Conservation (phyloP, 495 filamentous ascomycete species). For the Hypoxylon rickii region DNA sequence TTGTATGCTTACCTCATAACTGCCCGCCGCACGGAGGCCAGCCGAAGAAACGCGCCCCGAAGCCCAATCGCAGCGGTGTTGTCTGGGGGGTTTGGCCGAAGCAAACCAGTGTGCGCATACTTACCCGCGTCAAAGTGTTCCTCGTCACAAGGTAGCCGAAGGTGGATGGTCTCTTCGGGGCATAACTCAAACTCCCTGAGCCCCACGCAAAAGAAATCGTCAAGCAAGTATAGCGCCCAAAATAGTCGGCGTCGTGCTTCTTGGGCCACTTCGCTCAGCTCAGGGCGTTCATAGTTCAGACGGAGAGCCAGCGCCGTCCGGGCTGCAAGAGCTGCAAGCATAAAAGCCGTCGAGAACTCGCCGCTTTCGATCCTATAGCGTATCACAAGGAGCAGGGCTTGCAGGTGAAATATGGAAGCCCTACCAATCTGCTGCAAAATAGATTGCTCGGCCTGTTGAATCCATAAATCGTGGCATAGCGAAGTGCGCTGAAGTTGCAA, state of each 20-base stretch:
- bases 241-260: conserved; percentile 38
- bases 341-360: conserved; percentile 37
- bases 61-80: conserved; percentile 16
- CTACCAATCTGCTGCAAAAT: conserved; percentile 35
- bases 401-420: conserved; percentile 37
- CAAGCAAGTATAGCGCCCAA: conserved; percentile 38
- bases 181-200: conserved; percentile 38
- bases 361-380: conserved; percentile 36
- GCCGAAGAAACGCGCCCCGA: conserved; percentile 30
- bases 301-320: conserved; percentile 36
- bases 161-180: conserved; percentile 37
- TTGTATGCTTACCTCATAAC: conserved; percentile 27
- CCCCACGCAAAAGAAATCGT: conserved; percentile 37
- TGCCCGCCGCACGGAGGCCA: conserved; percentile 30
- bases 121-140: conserved; percentile 31
- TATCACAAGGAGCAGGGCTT: conserved; percentile 37
- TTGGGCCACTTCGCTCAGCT: conserved; percentile 35
- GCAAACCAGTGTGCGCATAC: conserved; percentile 21
- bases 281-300: conserved; percentile 37
- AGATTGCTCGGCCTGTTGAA: conserved; percentile 34
- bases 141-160: conserved; percentile 37
- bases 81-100: conserved; percentile 13
- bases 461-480: conserved; percentile 28
- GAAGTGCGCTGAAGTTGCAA: conserved; percentile 34
- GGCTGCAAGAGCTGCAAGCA: conserved; percentile 36